Base-by-base conservation (phyloP, 2,329 filamentous ascomycete genomes). In the Xylaria multiplex region DNA sequence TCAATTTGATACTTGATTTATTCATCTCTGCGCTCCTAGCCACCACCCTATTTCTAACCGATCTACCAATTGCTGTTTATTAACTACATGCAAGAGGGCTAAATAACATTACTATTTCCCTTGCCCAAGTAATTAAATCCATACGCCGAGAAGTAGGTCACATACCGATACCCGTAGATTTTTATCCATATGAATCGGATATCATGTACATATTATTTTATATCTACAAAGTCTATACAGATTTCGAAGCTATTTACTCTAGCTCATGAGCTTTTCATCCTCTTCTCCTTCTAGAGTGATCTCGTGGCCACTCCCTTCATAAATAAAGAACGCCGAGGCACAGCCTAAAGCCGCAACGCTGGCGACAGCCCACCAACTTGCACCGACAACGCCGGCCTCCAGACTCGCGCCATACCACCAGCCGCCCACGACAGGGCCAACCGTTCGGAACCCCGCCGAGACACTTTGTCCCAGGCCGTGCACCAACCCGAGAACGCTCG, bases 251-350 rank as follows among this genome's bases (percentile, higher is more conserved):
- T n/a, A 11, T 4, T 43, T 35, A 61, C n/a, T 43, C 56, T 64
- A 67, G 7, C 42, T 19, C 32, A 67, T 52, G 2, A 68, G 63
- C 19, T 67, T 68, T 32, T 73, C 72, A 24, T 75, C 72, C 30
- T 73, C 71, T 14, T 75, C 72, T 5, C 68, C 74, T 37, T 85
- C 81, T 6, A 88, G 73, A 58, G 83, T 77, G 30, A 87, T 84
- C 76, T 90, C 87, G 75, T 89, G 87, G 1, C 88, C 88, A 66
- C 79, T 85, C 0, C 89, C 90, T 71, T 92, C 90, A 43, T 87
- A 81, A n/a, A 91, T 86, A 63, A 84, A 83, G 77, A 88, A 84
- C 1, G 86, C 84, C 11, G 88, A 82, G 2, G 83, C 74, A 75
- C 87, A 90, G 0, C 88, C 88, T 6, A 87, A 59, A 6, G 84